These are phyloP conservation scores for Phytophthora ramorum DNA, from an alignment of 352 stramenopile species.

Conservation along the genomic window DNA sequence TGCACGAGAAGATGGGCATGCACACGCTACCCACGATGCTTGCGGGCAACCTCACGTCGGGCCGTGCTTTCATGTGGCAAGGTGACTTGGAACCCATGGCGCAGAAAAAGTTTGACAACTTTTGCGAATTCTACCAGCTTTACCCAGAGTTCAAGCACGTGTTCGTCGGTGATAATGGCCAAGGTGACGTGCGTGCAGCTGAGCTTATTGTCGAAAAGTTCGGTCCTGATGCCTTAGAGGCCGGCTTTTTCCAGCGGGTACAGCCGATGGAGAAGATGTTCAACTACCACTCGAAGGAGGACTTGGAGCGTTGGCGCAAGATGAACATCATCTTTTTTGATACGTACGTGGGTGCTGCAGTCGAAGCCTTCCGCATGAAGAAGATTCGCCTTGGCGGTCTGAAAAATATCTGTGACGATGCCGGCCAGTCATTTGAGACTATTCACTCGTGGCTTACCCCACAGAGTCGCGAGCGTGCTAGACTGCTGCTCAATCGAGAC, in stretches of 20 bases:
- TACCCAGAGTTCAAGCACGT: constrained; percentile 99
- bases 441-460: constrained; percentile 69
- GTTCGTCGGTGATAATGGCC: constrained; percentile 98
- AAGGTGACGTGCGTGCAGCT: constrained; percentile 92
- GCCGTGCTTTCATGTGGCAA: constrained; percentile 95
- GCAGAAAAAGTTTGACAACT: constrained; percentile 97
- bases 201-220: constrained; percentile 90
- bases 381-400: constrained; percentile 72
- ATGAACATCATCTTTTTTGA: constrained; percentile 94
- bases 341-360: constrained; percentile 88
- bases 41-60: constrained; percentile 94
- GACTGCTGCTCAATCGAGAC: constrained; percentile 74
- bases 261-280: constrained; percentile 88
- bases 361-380: constrained; percentile 77
- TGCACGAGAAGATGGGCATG: constrained; percentile 93
- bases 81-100: constrained; percentile 96
- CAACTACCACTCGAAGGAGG: constrained; percentile 78
- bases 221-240: constrained; percentile 68
- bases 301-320: constrained; percentile 75
- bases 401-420: constrained; percentile 75
- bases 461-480: constrained; percentile 60
- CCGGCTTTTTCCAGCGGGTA: constrained; percentile 91
- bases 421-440: constrained; percentile 56
- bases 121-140: constrained; percentile 95
- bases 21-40: constrained; percentile 96